These are phyloP conservation scores for Fibroporia radiculosa DNA, from an alignment of 768 basidiomycete species.

Conservation along the genomic window DNA sequence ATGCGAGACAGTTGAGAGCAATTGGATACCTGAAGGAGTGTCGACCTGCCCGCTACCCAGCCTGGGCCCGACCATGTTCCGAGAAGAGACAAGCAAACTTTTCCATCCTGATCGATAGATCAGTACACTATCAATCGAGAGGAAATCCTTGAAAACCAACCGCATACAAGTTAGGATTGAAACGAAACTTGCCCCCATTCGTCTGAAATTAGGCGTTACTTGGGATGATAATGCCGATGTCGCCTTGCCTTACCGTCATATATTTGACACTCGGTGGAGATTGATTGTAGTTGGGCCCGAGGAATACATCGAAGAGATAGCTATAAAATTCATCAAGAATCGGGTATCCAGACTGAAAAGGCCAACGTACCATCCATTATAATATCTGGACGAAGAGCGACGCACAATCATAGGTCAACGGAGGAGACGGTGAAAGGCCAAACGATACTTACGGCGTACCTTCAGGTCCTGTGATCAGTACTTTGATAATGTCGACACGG, in stretches of 20 bases:
- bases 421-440: not conserved
- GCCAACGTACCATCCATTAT: constrained; percentile 88
- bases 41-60: constrained; percentile 87
- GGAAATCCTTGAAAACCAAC: constrained; percentile 30
- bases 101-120: constrained; percentile 57
- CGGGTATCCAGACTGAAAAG: not conserved
- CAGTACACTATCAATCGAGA: not conserved
- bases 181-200: constrained; percentile 80
- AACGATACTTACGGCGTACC: constrained; percentile 71
- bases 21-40: constrained; percentile 65
- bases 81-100: constrained; percentile 86
- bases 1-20: no score
- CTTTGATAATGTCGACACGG: constrained; percentile 87
- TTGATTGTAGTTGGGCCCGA: constrained; percentile 84
- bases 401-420: constrained; percentile 2
- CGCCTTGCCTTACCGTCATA: constrained; percentile 45
- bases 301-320: constrained; percentile 87
- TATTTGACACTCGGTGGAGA: constrained; percentile 72
- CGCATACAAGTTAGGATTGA: constrained; percentile 93
- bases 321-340: constrained; percentile 22
- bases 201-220: constrained; percentile 41
- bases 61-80: constrained; percentile 94
- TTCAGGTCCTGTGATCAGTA: constrained; percentile 87
- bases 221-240: not conserved
- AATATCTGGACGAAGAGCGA: constrained; percentile 44